Base-by-base conservation (phyloP, 139 green algal genomes). In the Closterium sp. region DNA sequence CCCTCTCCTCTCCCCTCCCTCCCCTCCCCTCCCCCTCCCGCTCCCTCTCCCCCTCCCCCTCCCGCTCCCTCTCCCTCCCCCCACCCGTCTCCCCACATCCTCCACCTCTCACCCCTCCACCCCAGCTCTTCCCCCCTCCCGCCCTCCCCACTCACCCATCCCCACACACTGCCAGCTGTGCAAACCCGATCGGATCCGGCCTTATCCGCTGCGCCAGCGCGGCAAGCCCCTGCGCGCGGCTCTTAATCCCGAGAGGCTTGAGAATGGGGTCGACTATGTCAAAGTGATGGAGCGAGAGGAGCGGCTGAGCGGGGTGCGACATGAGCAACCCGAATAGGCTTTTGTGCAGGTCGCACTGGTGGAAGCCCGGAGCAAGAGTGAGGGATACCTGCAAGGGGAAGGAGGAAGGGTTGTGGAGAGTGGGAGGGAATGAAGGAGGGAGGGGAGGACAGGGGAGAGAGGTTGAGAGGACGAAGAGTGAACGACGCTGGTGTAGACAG, bases 271-370 rank as follows among this genome's bases (percentile, higher is more conserved):
- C 86, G 19, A 93, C 0, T 9, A 28, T 21, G n/a, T 38, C n/a
- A 2, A 94, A 29, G 27, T 94, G 91, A 38, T 94, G 91, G 21
- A 94, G 31, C 4, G 91, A 94, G n/a, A 92, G 50, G 21, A 94
- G 85, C 0, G 89, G 88, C 84, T 73, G 29, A 0, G 22, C 13
- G 5, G 89, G 38, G 70, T 94, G 91, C 32, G 91, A 31, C 28
- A 89, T 34, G 38, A 94, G 91, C 24, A 94, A 24, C 4, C 91
- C 91, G 6, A n/a, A 34, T 11, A 93, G 22, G 10, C 31, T 93
- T 9, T 73, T 31, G 22, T 62, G 29, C 22, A 92, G 1, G 88
- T 93, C 91, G 22, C 42, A 93, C 42, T 94, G 91, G 31, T 94
- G 91, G 42, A 94, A 94, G 32, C 91, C 91, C 0, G 70, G 29